Base-by-base conservation (phyloP, 495 filamentous ascomycete species). In the Hypoxylon perforatum region DNA sequence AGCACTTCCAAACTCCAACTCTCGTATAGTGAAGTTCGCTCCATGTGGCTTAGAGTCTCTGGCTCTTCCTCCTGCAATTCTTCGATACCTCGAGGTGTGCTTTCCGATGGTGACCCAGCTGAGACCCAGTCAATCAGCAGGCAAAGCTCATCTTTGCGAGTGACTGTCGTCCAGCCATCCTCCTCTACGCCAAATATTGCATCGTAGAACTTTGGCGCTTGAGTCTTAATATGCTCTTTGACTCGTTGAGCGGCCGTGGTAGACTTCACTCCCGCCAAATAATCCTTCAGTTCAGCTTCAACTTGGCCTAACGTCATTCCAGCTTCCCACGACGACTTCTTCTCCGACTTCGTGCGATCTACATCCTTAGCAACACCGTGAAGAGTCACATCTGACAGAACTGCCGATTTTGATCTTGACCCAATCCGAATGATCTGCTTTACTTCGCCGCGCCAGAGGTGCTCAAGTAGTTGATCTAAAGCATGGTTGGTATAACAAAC, bases 401-500 rank as follows among this genome's bases (percentile, higher is more conserved):
- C 54, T 15, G 87, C 82, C 0, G 86, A 89, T 67, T 90, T 89
- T 1, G 86, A 90, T 30, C 80, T 81, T 3, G 81, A 84, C 0
- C 91, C 91, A 9, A 94, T 85, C 3, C 91, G 87, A 53, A 94
- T 83, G 30, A 94, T 78, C 47, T 87, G 82, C 2, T 77, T 76
- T 35, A 90, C 76, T 1, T 81, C 81, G 35, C 80, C 78, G 19
- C 86, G 73, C n/a, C 87, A 63, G 0, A 91, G 77, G 65, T 89
- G 82, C 62, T 92, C 87, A 2, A 93, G 75, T 4, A 92, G 76
- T 63, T 93, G 90, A 70, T 93, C 91, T 0, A 91, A 77, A 0
- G 89, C 89, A 67, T 91, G 88, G 54, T 91, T 92, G 3, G 90
- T 92, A 61, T 90, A 90, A 61, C 85, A 87, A 3, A 80, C 79